These are phyloP conservation scores for Elsinoe arachidis DNA, from an alignment of 2,329 filamentous ascomycete species.

Conservation along the genomic window DNA sequence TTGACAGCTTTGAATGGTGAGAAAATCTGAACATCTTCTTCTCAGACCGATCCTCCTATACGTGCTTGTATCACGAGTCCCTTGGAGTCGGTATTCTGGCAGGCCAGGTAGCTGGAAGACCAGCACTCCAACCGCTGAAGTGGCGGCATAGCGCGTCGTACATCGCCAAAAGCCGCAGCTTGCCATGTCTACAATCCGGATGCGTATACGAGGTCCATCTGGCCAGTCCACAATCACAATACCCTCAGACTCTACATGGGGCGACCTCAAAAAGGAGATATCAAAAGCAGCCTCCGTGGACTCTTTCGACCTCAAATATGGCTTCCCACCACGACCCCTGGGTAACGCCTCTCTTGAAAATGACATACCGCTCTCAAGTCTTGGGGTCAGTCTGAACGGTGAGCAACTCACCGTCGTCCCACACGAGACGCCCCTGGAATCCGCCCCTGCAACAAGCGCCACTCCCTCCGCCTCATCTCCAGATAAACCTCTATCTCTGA, in stretches of 20 bases:
- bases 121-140: too few species aligned
- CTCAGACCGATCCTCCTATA: too few species aligned
- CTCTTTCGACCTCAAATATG: conserved; percentile 70
- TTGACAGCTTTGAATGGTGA: too few species aligned
- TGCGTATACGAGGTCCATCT: conserved; percentile 65
- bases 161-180: too few species aligned
- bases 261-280: conserved; percentile 53
- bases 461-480: conserved; percentile 25
- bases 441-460: conserved; percentile 18
- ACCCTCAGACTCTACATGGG: conserved; percentile 57
- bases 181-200: conserved; percentile 47
- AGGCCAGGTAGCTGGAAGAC: too few species aligned
- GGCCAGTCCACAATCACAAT: conserved; percentile 64
- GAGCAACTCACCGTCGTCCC: conserved; percentile 59
- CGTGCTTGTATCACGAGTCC: too few species aligned
- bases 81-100: too few species aligned
- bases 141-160: too few species aligned
- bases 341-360: conserved; percentile 47
- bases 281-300: conserved; percentile 55
- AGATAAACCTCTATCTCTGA: conserved; percentile 29
- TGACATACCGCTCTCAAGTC: conserved; percentile 43
- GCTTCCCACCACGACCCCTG: conserved; percentile 69
- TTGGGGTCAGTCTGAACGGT: conserved; percentile 55
- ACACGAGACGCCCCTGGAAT: neutral
- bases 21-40: too few species aligned